Base-by-base conservation (phyloP, 2,329 filamentous ascomycete species). In the Phaeosphaeria sp. region DNA sequence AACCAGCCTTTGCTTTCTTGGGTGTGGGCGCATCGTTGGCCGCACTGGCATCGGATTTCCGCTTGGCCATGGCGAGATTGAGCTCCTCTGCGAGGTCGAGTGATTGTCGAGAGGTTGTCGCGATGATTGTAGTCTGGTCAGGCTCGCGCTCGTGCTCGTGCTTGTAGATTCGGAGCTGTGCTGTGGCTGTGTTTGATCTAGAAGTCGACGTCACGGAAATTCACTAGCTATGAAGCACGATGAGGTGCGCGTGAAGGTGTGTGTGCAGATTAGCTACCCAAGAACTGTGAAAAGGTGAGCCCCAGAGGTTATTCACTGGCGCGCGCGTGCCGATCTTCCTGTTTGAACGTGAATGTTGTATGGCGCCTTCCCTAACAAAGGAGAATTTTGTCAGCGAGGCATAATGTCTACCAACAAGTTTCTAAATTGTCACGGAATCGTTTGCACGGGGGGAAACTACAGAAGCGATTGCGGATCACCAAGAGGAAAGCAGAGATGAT, bases 1-100 rank as follows among this genome's bases (percentile, higher is more conserved):
- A 27, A 33, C 43, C 20, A 2, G 39, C 21, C 30, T 53, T 53
- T 48, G 43, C 46, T 21, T 42, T 53, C 30, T 53, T 53, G 30
- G 30, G 13, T 20, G 43, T 18, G 1, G 42, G 43, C 15, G 4
- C 27, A 13, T 47, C 21, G 15, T 17, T 47, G 27, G 11, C 36
- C 17, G 30, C 30, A 13, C 3, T 36, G 30, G 6, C 13, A 13
- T 36, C 33, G 30, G 17, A 22, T 21, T 47, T 53, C 41, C 51
- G 51, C 44, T 48, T 53, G 11, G 43, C 23, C 50, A 46, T 46
- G 15, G 11, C 10, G 41, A 11, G 25, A 3, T 15, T 36, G 23
- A 10, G 15, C 13, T 27, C 36, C 3, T 46, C 23, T 15, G 23
- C 17, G 41, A 33, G 13, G n/a, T 36, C 20, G 22, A 7, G 33